These are phyloP conservation scores for Isatis lusitanica DNA, from an alignment of 441 rosid species.

Conservation along the genomic window DNA sequence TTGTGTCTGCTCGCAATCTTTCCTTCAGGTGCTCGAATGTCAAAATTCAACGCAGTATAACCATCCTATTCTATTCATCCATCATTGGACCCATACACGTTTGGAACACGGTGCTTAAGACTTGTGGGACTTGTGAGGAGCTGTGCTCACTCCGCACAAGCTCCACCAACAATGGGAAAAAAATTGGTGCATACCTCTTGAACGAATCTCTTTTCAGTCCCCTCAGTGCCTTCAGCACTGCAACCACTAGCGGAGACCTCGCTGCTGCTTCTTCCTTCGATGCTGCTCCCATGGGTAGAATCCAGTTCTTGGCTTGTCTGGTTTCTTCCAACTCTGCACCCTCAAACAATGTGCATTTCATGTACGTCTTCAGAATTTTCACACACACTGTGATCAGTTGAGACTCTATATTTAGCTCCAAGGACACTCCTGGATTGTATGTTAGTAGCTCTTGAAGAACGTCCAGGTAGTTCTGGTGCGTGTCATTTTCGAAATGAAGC, in stretches of 20 bases:
- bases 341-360: conserved; percentile 48
- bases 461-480: conserved; percentile 70
- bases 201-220: conserved; percentile 59
- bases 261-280: conserved; percentile 84
- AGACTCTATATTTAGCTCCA: conserved; percentile 58
- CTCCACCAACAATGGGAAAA: conserved; percentile 82
- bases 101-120: conserved; percentile 65
- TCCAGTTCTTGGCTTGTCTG: conserved; percentile 51
- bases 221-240: conserved; percentile 58
- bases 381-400: conserved; percentile 60
- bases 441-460: conserved; percentile 57
- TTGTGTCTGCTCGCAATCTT: conserved; percentile 21
- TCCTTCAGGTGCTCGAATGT: conserved; percentile 20
- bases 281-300: conserved; percentile 68
- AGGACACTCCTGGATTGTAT: conserved; percentile 43
- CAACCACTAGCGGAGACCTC: conserved; percentile 66
- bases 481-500: conserved; percentile 87
- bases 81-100: conserved; percentile 76
- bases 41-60: conserved; percentile 21
- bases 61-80: conserved; percentile 39
- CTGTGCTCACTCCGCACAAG: conserved; percentile 86
- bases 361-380: conserved; percentile 61
- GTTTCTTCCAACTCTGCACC: conserved; percentile 28
- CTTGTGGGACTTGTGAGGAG: conserved; percentile 71
- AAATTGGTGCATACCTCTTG: conserved; percentile 48